Evolutionary conservation across 305 asterid species (phyloP).

Genomic region (Rubia peregrina): DNA sequence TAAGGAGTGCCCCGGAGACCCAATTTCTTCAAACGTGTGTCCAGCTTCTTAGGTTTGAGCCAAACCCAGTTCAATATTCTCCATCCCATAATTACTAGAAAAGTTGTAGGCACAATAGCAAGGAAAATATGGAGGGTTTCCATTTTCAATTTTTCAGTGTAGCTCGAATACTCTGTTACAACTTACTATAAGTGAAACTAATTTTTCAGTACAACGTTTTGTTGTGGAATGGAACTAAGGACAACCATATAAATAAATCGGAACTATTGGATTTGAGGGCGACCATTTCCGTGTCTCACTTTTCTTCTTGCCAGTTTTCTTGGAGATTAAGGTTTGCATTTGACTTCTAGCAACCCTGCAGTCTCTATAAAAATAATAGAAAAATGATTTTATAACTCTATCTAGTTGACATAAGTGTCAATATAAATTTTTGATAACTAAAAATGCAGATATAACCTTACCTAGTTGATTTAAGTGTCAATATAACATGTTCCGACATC

Average conservation of each 20-base stretch:
- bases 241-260: too few relatives aligned
- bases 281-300: not conserved
- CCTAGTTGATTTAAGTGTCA: too few relatives aligned
- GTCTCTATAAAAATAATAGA: too few relatives aligned
- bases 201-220: too few relatives aligned
- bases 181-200: too few relatives aligned
- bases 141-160: not conserved
- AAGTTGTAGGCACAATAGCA: not conserved
- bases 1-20: conserved; percentile 42
- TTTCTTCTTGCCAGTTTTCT: not conserved
- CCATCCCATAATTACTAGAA: conserved; percentile 7
- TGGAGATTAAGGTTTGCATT: not conserved
- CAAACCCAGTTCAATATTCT: conserved; percentile 32
- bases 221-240: not conserved
- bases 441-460: too few relatives aligned
- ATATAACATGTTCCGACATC: too few relatives aligned
- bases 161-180: not conserved
- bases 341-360: too few relatives aligned
- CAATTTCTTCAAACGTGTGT: conserved; percentile 32
- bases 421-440: too few relatives aligned
- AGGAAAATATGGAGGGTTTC: not conserved
- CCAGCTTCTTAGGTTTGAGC: conserved; percentile 42
- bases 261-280: not conserved
- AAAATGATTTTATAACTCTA: too few relatives aligned
- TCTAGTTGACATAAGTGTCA: too few relatives aligned